Conservation (phyloP, 768 basidiomycete genomes). For the Saitozyma sp. region DNA sequence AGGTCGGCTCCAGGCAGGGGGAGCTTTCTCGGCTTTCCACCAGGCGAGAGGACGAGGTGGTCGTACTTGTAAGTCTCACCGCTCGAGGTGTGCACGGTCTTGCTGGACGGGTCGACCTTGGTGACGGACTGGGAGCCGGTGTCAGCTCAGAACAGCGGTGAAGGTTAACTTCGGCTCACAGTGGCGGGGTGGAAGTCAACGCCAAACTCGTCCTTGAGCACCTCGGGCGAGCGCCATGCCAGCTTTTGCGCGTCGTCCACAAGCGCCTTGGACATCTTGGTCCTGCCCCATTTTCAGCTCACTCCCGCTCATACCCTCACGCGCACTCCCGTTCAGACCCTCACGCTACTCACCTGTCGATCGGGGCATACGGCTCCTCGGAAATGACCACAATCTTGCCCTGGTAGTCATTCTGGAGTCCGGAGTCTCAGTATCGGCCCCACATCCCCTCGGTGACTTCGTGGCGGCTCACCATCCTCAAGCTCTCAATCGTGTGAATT, state of each 20-base stretch:
- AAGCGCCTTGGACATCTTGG: constrained; percentile 84
- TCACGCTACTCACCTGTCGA: constrained; percentile 65
- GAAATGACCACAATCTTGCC: constrained; percentile 75
- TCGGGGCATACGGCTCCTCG: constrained; percentile 76
- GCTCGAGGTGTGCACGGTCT: constrained; percentile 66
- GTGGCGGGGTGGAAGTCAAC: constrained; percentile 49
- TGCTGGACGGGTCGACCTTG: constrained; percentile 64
- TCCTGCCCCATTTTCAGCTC: constrained; percentile 56
- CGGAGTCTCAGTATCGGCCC: not conserved
- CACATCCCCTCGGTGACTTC: not conserved
- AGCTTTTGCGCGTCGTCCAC: constrained; percentile 75
- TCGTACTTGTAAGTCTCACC: constrained; percentile 69
- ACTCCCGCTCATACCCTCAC: not conserved
- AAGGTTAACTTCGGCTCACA: constrained; percentile 55
- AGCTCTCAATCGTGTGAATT: constrained; percentile 73
- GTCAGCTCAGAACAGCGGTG: no score
- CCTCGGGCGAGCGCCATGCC: constrained; percentile 68
- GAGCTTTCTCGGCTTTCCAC: constrained; percentile 69
- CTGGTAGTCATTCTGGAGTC: constrained; percentile 67
- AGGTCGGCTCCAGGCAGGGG: constrained; percentile 74
- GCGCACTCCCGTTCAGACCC: constrained; percentile 1
- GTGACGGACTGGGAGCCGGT: constrained; percentile 49
- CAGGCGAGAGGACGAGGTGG: constrained; percentile 75
- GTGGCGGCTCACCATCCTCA: constrained; percentile 65
- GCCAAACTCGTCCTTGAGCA: constrained; percentile 65